Evolutionary conservation across 108 stramenopile genomes (phyloP).

Genomic region (Fistulifera pelliculosa): DNA sequence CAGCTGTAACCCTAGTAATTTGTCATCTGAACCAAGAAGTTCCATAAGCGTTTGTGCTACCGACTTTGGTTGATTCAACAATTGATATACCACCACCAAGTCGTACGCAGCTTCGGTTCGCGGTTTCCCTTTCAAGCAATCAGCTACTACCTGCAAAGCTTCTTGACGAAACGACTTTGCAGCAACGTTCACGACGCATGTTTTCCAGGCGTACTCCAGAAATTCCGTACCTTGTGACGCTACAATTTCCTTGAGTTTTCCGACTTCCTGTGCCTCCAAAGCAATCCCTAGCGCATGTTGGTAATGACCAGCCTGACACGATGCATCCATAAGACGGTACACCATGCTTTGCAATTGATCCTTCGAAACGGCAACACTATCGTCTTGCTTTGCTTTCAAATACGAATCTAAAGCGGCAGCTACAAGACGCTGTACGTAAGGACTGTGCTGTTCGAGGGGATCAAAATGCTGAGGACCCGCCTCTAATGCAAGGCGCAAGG

Average conservation of each 20-base stretch:
- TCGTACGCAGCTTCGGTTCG: conserved; percentile 31
- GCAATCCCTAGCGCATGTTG: conserved; percentile 96
- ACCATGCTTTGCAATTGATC: conserved; percentile 88
- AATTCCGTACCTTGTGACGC: background rate
- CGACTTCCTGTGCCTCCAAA: conserved; percentile 72
- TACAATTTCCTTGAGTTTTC: conserved; percentile 42
- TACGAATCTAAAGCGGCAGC: conserved; percentile 76
- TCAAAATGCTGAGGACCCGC: conserved; percentile 83
- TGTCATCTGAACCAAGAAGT: conserved; percentile 55
- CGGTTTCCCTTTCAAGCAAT: conserved; percentile 17
- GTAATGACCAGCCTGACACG: conserved; percentile 75
- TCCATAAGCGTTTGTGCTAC: conserved; percentile 58
- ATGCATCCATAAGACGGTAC: conserved; percentile 86
- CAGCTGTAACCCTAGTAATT: conserved; percentile 90
- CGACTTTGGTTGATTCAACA: conserved; percentile 48
- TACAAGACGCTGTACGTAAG: conserved; percentile 71
- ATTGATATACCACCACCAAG: conserved; percentile 66
- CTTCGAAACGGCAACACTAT: conserved; percentile 35
- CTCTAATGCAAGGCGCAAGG: conserved; percentile 85
- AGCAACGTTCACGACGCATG: conserved; percentile 47
- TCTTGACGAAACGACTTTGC: conserved; percentile 67
- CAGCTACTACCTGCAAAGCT: conserved; percentile 62
- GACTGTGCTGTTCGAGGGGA: conserved; percentile 25
- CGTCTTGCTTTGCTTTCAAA: conserved; percentile 24
- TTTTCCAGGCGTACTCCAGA: conserved; percentile 40